Evolutionary conservation across 257 asterid genomes (phyloP).

Genomic region (Penstemon newberryi): DNA sequence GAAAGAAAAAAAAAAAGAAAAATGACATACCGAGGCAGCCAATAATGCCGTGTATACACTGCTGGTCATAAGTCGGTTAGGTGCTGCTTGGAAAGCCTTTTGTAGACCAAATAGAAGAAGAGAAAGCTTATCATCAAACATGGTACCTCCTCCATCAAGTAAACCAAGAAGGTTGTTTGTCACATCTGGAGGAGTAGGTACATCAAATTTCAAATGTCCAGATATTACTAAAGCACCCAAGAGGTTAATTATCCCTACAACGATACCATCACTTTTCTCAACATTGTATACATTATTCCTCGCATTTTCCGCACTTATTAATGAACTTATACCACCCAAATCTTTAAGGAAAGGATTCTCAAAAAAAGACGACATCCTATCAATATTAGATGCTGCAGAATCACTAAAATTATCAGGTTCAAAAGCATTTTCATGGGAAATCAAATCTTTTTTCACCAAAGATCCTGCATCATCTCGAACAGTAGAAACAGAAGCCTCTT

Average conservation of each 20-base stretch:
- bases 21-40: slow-evolving; percentile 81
- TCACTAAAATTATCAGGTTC: slow-evolving; percentile 39
- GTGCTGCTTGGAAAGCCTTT: slow-evolving; percentile 96
- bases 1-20: slow-evolving; percentile 14
- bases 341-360: slow-evolving; percentile 59
- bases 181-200: slow-evolving; percentile 70
- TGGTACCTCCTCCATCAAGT: slow-evolving; percentile 96
- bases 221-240: slow-evolving; percentile 85
- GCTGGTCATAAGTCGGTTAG: slow-evolving; percentile 85
- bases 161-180: slow-evolving; percentile 69
- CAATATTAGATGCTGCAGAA: slow-evolving; percentile 43
- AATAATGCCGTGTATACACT: slow-evolving; percentile 76
- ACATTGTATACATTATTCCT: slow-evolving; percentile 90
- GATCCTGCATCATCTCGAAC: slow-evolving; percentile 38
- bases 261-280: slow-evolving; percentile 81
- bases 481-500: slow-evolving; percentile 37
- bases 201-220: slow-evolving; percentile 80
- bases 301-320: slow-evolving; percentile 94
- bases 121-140: slow-evolving; percentile 98
- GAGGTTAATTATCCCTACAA: slow-evolving; percentile 80
- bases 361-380: slow-evolving; percentile 62
- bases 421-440: slow-evolving; percentile 45
- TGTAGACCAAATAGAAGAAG: slow-evolving; percentile 93
- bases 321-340: slow-evolving; percentile 81
- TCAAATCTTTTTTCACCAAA: slow-evolving; percentile 43